These are phyloP conservation scores for Colletotrichum salicis DNA, from an alignment of 2,329 filamentous ascomycete genomes.

Conservation along the genomic window DNA sequence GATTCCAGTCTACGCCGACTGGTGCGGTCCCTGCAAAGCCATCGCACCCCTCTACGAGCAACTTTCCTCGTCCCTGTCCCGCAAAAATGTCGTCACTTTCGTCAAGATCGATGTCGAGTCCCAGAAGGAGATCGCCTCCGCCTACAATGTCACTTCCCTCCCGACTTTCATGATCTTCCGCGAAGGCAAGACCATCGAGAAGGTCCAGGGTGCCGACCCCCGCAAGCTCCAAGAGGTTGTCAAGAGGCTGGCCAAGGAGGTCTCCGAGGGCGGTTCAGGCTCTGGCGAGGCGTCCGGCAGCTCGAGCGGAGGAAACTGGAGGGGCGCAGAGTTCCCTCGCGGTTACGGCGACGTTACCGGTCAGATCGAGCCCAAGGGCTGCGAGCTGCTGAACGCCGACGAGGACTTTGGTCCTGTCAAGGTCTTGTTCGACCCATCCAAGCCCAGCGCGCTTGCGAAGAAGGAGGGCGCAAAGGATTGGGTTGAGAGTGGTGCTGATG, in stretches of 20 bases:
- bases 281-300: conserved; percentile 54
- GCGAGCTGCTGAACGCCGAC: conserved; percentile 90
- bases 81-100: conserved; percentile 80
- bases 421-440: conserved; percentile 75
- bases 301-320: conserved; percentile 68
- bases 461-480: conserved; percentile 75
- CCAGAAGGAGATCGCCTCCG: conserved; percentile 77
- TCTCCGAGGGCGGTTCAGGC: conserved; percentile 56
- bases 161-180: conserved; percentile 95
- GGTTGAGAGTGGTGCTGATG: conserved; percentile 96
- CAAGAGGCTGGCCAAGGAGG: conserved; percentile 76
- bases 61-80: conserved; percentile 76
- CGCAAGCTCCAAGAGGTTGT: conserved; percentile 76
- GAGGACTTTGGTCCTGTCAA: conserved; percentile 78
- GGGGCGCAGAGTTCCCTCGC: conserved; percentile 78
- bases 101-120: conserved; percentile 86
- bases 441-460: conserved; percentile 73
- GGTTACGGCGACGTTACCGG: conserved; percentile 87
- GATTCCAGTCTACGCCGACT: conserved; percentile 82
- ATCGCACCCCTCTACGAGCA: conserved; percentile 87
- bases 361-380: conserved; percentile 79
- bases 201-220: conserved; percentile 79
- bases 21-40: conserved; percentile 84
- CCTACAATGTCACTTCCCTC: conserved; percentile 79
- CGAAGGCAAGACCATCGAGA: conserved; percentile 73